These are phyloP conservation scores for Pseudogymnoascus sp. DNA, from an alignment of 2,329 filamentous ascomycete genomes.

Conservation along the genomic window DNA sequence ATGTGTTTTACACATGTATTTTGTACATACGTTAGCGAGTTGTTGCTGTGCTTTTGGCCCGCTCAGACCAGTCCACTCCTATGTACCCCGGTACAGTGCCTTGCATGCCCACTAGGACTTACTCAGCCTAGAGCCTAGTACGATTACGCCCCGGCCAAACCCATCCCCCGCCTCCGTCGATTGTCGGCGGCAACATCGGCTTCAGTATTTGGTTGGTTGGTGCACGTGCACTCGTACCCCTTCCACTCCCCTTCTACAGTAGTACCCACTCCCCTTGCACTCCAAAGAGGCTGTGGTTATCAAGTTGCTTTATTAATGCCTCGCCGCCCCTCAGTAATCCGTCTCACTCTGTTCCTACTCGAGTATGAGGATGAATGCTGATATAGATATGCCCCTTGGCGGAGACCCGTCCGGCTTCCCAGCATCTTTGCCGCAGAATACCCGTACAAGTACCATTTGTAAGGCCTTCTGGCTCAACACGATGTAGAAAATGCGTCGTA, in stretches of 20 bases:
- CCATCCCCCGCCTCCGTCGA: neutral
- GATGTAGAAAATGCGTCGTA: neutral
- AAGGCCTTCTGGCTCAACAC: neutral
- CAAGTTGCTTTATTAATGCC: neutral
- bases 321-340: neutral
- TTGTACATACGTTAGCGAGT: neutral
- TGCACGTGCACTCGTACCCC: too few relatives aligned
- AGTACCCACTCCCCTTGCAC: neutral
- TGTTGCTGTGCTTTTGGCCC: neutral
- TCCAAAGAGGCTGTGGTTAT: neutral
- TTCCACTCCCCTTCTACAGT: too few relatives aligned
- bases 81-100: neutral
- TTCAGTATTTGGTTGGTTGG: neutral
- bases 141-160: neutral
- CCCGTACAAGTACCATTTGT: neutral
- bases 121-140: neutral
- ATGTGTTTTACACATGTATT: neutral
- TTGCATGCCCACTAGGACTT: neutral
- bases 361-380: neutral
- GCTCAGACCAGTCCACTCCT: neutral
- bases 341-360: neutral
- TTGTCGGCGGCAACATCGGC: slow-evolving; percentile 3
- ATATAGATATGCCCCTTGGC: neutral
- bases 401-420: neutral
- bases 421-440: neutral